phyloP scores from a whole-genome alignment of 2,329 filamentous ascomycete genomes.

The Colletotrichum euphorbiae region DNA sequence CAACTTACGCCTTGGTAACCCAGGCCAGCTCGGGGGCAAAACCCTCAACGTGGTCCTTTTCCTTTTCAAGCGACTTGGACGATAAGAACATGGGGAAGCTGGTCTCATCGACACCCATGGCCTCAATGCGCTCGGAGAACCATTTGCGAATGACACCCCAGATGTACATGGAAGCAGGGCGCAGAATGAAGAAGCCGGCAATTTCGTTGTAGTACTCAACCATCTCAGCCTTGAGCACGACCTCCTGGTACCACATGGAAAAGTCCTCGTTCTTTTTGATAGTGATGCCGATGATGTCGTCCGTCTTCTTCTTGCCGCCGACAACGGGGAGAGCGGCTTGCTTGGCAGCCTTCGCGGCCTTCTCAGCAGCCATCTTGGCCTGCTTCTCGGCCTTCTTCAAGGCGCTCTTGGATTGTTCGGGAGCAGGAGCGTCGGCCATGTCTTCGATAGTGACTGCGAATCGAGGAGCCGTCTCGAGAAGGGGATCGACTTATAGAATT shows the following conservation, averaged over 20 bases:
- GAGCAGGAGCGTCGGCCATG: conserved; percentile 42
- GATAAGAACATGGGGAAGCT: conserved; percentile 98
- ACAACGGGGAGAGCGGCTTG: conserved; percentile 64
- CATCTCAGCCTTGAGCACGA: conserved; percentile 96
- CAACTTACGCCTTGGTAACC: conserved; percentile 82
- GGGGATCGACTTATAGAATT: conserved; percentile 27
- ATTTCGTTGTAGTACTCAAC: conserved; percentile 96
- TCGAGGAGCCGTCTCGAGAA: conserved; percentile 30
- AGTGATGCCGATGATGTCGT: conserved; percentile 88
- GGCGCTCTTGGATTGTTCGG: conserved; percentile 68
- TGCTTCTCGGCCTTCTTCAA: conserved; percentile 75
- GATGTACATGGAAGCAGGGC: conserved; percentile 75
- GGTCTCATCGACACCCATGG: conserved; percentile 91
- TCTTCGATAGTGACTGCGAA: conserved; percentile 28
- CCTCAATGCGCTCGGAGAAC: conserved; percentile 83
- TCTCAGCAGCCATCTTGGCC: conserved; percentile 70
- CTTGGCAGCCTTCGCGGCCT: conserved; percentile 72
- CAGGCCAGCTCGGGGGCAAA: conserved; percentile 94
- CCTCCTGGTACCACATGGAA: conserved; percentile 96
- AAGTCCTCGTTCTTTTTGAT: conserved; percentile 88
- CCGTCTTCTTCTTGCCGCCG: conserved; percentile 68
- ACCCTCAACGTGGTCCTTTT: conserved; percentile 98
- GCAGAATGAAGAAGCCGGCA: conserved; percentile 96
- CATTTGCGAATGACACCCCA: conserved; percentile 75
- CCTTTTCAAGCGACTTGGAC: conserved; percentile 84